phyloP scores from a whole-genome alignment of 1,284 basidiomycete genomes.

The Cryptococcus hybrid region DNA sequence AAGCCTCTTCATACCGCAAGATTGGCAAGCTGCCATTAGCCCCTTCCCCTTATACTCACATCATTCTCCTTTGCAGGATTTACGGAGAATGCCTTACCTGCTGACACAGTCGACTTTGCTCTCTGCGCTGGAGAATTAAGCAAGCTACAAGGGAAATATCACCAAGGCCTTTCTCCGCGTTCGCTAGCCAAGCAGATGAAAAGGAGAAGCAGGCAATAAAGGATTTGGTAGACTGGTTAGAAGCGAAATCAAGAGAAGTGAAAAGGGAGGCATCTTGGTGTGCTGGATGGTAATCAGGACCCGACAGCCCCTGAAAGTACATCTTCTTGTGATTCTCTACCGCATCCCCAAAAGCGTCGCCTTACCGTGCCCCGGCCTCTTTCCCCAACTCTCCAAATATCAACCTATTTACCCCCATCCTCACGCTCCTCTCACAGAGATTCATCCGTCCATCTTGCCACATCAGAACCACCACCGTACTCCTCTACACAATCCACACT shows the following conservation, averaged over 20 bases:
- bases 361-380: neutral
- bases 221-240: slow-evolving; percentile 17
- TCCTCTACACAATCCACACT: neutral
- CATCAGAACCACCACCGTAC: neutral
- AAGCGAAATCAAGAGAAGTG: slow-evolving; percentile 15
- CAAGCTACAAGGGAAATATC: slow-evolving; percentile 11
- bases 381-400: neutral
- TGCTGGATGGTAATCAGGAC: slow-evolving; percentile 15
- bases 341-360: slow-evolving; percentile 3
- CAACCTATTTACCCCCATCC: neutral
- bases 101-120: slow-evolving; percentile 15
- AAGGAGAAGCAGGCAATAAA: slow-evolving; percentile 16
- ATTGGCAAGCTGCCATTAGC: slow-evolving; percentile 1
- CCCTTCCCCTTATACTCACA: slow-evolving; percentile 8
- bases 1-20: slow-evolving; percentile 19
- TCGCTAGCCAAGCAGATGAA: slow-evolving; percentile 12
- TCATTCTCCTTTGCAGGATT: slow-evolving; percentile 21
- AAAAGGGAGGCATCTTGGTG: slow-evolving; percentile 19
- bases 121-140: slow-evolving; percentile 16
- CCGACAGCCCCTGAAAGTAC: neutral
- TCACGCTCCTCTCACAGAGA: slow-evolving; percentile 6
- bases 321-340: neutral
- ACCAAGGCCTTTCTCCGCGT: slow-evolving; percentile 6
- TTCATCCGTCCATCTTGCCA: slow-evolving; percentile 1
- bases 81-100: slow-evolving; percentile 12